Evolutionary conservation across 2,329 filamentous ascomycete species (phyloP), one percentile per base, ranked within the genome.

Genomic region (Fusarium hostae): DNA sequence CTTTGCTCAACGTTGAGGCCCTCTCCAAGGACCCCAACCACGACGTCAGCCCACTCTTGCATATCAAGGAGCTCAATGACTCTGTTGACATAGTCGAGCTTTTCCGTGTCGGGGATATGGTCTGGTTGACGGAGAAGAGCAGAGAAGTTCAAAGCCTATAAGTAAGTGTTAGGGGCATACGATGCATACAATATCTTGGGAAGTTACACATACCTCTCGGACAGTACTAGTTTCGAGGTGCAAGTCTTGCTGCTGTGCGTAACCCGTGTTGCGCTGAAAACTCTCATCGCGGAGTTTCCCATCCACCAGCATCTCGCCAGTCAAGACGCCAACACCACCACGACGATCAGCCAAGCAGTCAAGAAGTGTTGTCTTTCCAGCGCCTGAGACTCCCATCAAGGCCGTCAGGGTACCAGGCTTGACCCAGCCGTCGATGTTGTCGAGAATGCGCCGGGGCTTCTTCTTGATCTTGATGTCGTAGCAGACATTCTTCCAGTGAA

Each of bases 241-340:
- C 9, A 80, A 84, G 83, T 93, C 91, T 75, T 92, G 75, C 76
- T 93, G 91, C 75, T 92, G 90, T 26, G 91, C 91, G 72, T 92
- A 92, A 41, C 91, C 91, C 3, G 90, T 92, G 79, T 91, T 91
- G 24, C 91, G 88, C 76, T 92, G 90, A 83, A 92, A 92, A 3
- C 89, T 91, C 10, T 84, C 84, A 69, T 92, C 90, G 40, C 90
- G 86, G 48, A 86, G 86, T 47, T 85, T 86, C 20, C 90, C 91
- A 73, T 93, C 90, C 12, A 93, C 90, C n/a, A 92, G 81, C 87
- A 92, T 91, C 67, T 92, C 89, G 56, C 91, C 91, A 15, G 84
- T 85, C 47, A 93, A 90, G 41, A 92, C 89, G 77, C 91, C 91
- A 90, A 96, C 95, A 1, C 93, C 87, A 92, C 91, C 1, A 89